Evolutionary conservation across 768 basidiomycete genomes (phyloP), one percentile per base, ranked within the genome.

Genomic region (Russula dissimulans): DNA sequence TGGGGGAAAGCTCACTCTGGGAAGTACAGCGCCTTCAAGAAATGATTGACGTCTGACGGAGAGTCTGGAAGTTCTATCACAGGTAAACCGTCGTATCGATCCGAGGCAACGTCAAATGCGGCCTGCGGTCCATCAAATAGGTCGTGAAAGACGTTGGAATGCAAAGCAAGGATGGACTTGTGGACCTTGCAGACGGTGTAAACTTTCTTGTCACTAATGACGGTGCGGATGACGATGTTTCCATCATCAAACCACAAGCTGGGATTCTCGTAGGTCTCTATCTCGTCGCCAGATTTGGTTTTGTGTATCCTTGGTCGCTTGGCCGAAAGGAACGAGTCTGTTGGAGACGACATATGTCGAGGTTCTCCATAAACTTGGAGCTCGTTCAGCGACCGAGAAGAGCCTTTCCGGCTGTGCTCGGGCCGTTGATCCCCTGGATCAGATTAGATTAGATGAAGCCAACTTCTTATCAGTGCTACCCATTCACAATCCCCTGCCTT

Each of bases 231-330:
- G 41, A 65, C 45, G 55, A 65, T 45, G 22, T 65, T 65, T 29
- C 65, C 65, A 29, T 65, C 65, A 31, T 53, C 49, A 31, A 65
- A 52, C 65, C 65, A 65, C 53, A 65, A 48, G 36, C 57, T 56
- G 36, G 61, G 56, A 42, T 59, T 52, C 32, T 62, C 60, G 34
- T 52, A 50, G 9, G 57, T 60, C 14, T 54, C 38, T n/a, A 55
- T 45, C 22, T 61, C 47, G 18, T 50, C 53, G 14, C 56, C 56
- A 5, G 61, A 43, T 6, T 47, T 53, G 22, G 17, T 57, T 29
- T 54, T 57, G 45, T 43, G 46, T 31, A 49, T 38, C 34, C 61
- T 57, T 29, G 56, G 51, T 3, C 56, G 56, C 10, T 57, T 57
- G 12, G 61, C 12, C 3, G 46, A 15, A 34, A 54, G 50, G 7